Base-by-base conservation (phyloP, 306 rosid species). In the Quercus agrifolia region DNA sequence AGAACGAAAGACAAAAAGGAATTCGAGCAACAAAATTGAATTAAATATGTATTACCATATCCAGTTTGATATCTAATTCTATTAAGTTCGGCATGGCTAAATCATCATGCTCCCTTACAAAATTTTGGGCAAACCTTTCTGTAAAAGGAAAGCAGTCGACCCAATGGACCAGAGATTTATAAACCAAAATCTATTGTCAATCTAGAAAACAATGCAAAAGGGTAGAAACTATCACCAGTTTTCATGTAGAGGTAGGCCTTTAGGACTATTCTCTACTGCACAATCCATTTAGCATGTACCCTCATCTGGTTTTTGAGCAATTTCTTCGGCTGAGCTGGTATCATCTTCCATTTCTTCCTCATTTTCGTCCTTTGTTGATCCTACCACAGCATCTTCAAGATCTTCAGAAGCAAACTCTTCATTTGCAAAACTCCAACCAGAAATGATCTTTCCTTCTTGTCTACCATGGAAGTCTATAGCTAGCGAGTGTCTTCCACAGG, bases 311-410 rank as follows among this genome's bases (percentile, higher is more conserved):
- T 71, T 56, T 56, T 5, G 35, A 54, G 30, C 76, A 83, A 76
- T 44, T 20, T 85, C 89, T 78, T 83, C 85, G 2, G 44, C 82
- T 4, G 86, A 88, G 85, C 80, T 84, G 70, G 74, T 28, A 62
- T 84, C 77, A 57, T 81, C 86, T 73, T 28, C 83, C 84, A 73
- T 77, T 38, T 71, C 89, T 21, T 81, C 88, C 49, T 85, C 82
- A 61, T 79, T 76, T 81, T 82, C 89, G 52, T 82, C 83, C 74
- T 83, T 85, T 6, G 72, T 64, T 77, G 86, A 85, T 82, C 84
- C 75, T 71, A 74, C 54, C 21, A 77, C 80, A 30, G 44, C 84
- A 74, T 77, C 83, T 77, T 84, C 84, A 44, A 74, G 66, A 76
- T 78, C 87, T 63, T 80, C 86, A 5, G 88, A 79, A 72, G 78